Evolutionary conservation across 164 flowering plant genomes (phyloP).

Genomic region (Magnolia kwangsiensis): DNA sequence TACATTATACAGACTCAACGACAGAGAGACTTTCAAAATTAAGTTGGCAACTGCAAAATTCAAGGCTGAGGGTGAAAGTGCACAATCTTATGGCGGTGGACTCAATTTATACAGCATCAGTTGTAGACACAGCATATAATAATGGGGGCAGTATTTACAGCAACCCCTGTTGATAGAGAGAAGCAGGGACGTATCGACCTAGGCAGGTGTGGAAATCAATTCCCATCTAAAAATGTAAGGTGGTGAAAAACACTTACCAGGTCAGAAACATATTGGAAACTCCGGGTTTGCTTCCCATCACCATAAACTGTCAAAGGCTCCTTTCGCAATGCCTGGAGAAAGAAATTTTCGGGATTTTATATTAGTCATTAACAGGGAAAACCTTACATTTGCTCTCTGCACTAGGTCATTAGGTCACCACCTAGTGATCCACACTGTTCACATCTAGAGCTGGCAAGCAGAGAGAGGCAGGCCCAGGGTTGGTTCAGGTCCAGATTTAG

Average conservation of each 20-base stretch:
- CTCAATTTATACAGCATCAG: too few species aligned
- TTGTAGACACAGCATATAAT: not conserved
- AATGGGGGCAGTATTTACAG: too few species aligned
- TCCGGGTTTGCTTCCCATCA: constrained; percentile 96
- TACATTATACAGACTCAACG: not conserved
- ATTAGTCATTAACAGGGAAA: not conserved
- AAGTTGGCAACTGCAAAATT: too few species aligned
- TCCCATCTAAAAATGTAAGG: not conserved
- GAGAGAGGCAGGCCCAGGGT: too few species aligned
- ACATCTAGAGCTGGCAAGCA: not conserved
- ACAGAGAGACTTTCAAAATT: not conserved
- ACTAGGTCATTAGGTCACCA: not conserved
- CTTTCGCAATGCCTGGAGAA: constrained; percentile 82
- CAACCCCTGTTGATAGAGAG: too few species aligned
- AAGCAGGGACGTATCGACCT: too few species aligned
- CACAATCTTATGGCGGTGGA: too few species aligned
- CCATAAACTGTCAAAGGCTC: constrained; percentile 95
- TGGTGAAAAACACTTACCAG: constrained; percentile 40
- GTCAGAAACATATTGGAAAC: constrained; percentile 96
- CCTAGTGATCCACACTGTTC: not conserved
- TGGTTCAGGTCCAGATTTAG: not conserved
- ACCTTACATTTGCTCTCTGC: not conserved
- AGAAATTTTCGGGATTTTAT: not conserved
- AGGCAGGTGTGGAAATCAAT: not conserved
- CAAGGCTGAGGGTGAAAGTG: too few species aligned